phyloP scores from a whole-genome alignment of 352 stramenopile genomes.

The Phytopythium chamaehyphon region DNA sequence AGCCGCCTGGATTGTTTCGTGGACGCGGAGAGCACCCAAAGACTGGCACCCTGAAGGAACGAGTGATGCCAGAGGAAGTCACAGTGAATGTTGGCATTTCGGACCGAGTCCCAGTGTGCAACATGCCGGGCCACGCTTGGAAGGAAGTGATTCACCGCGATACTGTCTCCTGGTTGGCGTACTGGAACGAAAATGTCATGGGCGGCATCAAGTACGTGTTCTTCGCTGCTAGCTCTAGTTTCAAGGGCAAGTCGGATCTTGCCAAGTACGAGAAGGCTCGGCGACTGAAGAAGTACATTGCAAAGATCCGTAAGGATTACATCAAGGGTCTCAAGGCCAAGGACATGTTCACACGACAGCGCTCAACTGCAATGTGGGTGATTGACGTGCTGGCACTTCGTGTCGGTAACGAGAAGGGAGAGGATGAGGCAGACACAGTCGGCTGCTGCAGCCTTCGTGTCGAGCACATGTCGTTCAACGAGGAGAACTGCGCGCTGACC shows the following conservation, averaged over 20 bases:
- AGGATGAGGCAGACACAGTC: conserved; percentile 99
- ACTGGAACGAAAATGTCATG: conserved; percentile 99
- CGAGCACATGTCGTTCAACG: conserved; percentile 97
- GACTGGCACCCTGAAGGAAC: conserved; percentile 98
- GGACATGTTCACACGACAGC: conserved; percentile 90
- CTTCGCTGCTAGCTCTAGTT: conserved; percentile 95
- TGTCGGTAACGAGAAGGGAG: conserved; percentile 99
- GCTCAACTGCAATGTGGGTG: conserved; percentile 99
- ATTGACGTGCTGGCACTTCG: conserved; percentile 99
- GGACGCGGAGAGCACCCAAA: conserved; percentile 98
- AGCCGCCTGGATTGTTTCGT: conserved; percentile 98
- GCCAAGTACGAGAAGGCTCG: conserved; percentile 99
- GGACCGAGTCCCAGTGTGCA: conserved; percentile 89
- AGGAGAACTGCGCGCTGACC: conserved; percentile 92
- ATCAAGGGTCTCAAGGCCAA: conserved; percentile 85
- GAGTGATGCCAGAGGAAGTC: conserved; percentile 95
- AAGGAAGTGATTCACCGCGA: conserved; percentile 95
- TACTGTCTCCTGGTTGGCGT: conserved; percentile 90
- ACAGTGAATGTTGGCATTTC: conserved; percentile 96
- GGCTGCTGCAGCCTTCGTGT: conserved; percentile 98
- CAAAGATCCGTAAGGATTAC: conserved; percentile 93
- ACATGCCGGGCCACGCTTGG: conserved; percentile 94
- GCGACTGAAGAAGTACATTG: conserved; percentile 97
- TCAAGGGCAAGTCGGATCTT: conserved; percentile 99
- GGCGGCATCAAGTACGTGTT: conserved; percentile 99